Percentiles rank a stretch among this genome's conserved stretches.
Evolutionary conservation across 257 asterid genomes (phyloP).

Genomic region (Solanum sitiens): DNA sequence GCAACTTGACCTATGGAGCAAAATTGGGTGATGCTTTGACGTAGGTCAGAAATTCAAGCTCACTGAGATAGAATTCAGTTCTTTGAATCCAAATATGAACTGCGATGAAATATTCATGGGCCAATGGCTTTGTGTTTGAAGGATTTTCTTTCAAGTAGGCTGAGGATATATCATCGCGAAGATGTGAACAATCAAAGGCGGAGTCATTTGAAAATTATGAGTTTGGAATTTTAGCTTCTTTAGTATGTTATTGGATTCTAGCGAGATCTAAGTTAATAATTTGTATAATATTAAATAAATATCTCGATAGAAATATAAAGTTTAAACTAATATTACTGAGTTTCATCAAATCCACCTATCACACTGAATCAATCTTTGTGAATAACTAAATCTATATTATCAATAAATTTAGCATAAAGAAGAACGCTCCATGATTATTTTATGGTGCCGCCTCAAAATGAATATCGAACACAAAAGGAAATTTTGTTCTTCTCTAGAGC

Average conservation of each 20-base stretch:
- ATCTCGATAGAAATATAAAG: too few relatives aligned
- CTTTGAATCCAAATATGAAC: not conserved
- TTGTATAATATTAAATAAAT: not conserved
- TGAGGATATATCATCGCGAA: not conserved
- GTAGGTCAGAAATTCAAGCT: not conserved
- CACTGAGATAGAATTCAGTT: not conserved
- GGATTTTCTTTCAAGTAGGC: not conserved
- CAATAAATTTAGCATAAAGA: not conserved
- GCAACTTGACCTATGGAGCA: not conserved
- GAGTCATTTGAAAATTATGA: not conserved
- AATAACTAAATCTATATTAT: too few relatives aligned
- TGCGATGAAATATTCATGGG: not conserved
- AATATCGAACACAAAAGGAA: too few relatives aligned
- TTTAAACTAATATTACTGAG: too few relatives aligned
- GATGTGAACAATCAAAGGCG: not conserved
- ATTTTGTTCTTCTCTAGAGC: too few relatives aligned
- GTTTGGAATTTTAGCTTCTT: not conserved
- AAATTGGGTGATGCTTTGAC: not conserved
- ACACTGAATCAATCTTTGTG: not conserved
- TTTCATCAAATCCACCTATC: not conserved
- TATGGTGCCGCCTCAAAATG: not conserved
- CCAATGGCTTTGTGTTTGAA: not conserved
- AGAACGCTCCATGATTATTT: not conserved
- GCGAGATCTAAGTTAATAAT: not conserved
- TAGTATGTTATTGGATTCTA: not conserved